Evolutionary conservation across 805 yeast species (phyloP), one percentile per base, ranked within the genome.

Genomic region (Kluyveromyces lactis): DNA sequence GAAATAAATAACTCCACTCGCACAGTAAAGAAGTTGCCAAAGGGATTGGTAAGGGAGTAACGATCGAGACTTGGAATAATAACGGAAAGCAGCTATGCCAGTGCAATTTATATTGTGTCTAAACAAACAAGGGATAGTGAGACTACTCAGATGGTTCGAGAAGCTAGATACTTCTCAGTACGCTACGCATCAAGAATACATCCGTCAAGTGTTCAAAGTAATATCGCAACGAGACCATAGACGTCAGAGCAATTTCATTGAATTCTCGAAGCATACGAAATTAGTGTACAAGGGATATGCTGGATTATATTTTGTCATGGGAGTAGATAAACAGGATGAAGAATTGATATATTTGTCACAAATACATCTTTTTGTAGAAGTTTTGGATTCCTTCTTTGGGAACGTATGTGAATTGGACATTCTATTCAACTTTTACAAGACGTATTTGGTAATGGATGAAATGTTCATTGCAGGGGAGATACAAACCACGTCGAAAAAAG

Each of bases 401-500:
- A 86, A 80, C 52, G 97, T 90, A 6, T 89, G 97, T 63, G 97
- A 90, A 62, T 69, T 90, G 49, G 97, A 90, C 58, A 71, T 92
- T 41, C 94, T 92, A 16, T 92, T 89, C 67, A 86, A 87, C 61
- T 90, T 90, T 62, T 80, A 81, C 67, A 86, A 82, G 58, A 79
- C 86, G 10, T 85, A 87, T 58, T 70, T 74, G 40, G 81, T 87
- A 7, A 58, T 92, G 43, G 97, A 92, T 58, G 96, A 89, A 60
- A 72, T 92, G 57, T 86, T 81, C 52, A 56, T 86, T 34, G 95
- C 89, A 10, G 98, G 98, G 10, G 97, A 92, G 58, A 68, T 89
- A 10, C 86, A 83, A 55, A 95, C 87, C 55, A 82, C 87, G 1
- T 82, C 86, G 47, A 86, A 84, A 56, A 70, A 71, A 18, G 71